Evolutionary conservation across 306 rosid genomes (phyloP).

Genomic region (Casuarina cunninghamiana): DNA sequence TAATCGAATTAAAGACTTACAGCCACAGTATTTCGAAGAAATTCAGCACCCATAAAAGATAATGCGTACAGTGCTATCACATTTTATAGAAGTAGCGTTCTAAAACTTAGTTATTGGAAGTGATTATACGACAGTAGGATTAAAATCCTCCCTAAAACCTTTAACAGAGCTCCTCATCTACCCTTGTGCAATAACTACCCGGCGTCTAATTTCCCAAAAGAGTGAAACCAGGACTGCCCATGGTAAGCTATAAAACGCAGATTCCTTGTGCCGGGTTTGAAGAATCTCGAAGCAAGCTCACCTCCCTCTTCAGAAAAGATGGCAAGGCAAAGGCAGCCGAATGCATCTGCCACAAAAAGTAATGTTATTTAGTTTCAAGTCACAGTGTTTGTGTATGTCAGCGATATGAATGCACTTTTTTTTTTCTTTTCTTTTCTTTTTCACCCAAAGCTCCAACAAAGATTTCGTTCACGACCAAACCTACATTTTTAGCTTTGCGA

Average conservation of each 20-base stretch:
- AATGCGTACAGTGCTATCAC: not conserved
- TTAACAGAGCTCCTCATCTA: not conserved
- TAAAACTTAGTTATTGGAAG: not conserved
- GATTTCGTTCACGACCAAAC: not conserved
- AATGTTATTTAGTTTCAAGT: not conserved
- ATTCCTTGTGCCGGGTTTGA: not conserved
- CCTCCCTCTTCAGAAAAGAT: slow-evolving; percentile 68
- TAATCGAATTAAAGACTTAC: not conserved
- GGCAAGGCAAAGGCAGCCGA: slow-evolving; percentile 89
- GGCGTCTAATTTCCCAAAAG: slow-evolving; percentile 14
- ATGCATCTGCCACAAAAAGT: slow-evolving; percentile 59
- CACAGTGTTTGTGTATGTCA: not conserved
- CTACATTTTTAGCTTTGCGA: not conserved
- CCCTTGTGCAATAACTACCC: slow-evolving; percentile 10
- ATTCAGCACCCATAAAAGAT: not conserved
- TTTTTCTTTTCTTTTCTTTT: not conserved
- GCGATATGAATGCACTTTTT: not conserved
- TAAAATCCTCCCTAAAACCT: slow-evolving; percentile 1
- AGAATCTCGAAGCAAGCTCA: slow-evolving; percentile 38
- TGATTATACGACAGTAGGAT: not conserved
- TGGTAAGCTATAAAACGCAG: slow-evolving; percentile 5
- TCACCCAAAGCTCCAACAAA: not conserved
- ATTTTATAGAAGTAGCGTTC: not conserved
- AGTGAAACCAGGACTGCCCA: slow-evolving; percentile 10
- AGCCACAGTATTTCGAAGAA: not conserved